Evolutionary conservation across 2,329 filamentous ascomycete genomes (phyloP), one percentile per base, ranked within the genome.

Genomic region (Cladosporium sp.): DNA sequence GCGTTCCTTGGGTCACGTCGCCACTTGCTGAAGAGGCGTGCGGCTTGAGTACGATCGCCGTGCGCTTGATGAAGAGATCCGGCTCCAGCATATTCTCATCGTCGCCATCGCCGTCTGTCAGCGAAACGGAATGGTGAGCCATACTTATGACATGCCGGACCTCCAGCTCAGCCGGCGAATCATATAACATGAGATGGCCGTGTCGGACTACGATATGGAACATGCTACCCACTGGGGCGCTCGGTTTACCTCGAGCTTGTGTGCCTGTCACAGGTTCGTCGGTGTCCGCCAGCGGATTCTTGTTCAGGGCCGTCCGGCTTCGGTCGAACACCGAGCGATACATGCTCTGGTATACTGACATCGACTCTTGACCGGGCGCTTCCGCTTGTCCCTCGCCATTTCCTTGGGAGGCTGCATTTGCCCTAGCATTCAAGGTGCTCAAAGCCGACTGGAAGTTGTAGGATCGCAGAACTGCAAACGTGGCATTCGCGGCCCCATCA

Each of bases 261-360:
- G 43, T 37, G 49, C 49, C 52, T 32, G 28, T 44, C 11, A 42
- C 22, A 19, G 42, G 9, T 14, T 55, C 53, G 16, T 54, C 37
- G 55, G 58, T 43, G 49, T 54, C 22, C 57, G 59, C 33, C 32
- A 66, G 52, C n/a, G 59, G 57, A 34, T 48, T 55, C 8, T 56
- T 59, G 43, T 56, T 56, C 18, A 49, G 49, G 13, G 71, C 73
- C 34, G 68, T 70, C 58, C 77, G 81, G 11, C 71, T 91, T 63
- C 92, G 82, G 62, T 95, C 90, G 67, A 98, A 97, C 56, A 98
- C 86, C 68, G 87, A 95, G 67, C 90, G 79, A 72, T 98, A 98
- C 89, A 98, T 96, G 68, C 87, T 87, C 78, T 97, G 93, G 70
- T 97, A 97, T 35, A 98, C 92, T 68, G 92, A 96, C 53, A 54